A percentile compares a stretch with the other conserved stretches of the same genome.
phyloP scores from a whole-genome alignment of 306 rosid species.

The Fragaria iinumae region DNA sequence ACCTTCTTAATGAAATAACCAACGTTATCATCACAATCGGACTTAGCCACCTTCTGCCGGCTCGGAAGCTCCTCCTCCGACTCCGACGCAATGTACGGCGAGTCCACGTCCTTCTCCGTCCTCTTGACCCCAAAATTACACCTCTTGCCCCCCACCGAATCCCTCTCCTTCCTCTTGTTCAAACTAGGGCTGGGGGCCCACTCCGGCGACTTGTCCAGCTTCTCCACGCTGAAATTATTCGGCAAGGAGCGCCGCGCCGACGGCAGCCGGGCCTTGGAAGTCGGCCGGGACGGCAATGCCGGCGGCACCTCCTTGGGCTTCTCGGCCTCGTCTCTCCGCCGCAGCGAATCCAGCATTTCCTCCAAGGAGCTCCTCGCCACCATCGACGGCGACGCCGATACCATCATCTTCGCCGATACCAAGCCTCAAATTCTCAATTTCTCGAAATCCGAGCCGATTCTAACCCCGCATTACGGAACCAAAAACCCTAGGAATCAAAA shows the following conservation, averaged over 20 bases:
- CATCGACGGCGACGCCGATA: slow-evolving; percentile 57
- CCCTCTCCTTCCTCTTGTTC: slow-evolving; percentile 45
- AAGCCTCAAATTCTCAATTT: slow-evolving; percentile 27
- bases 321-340: slow-evolving; percentile 67
- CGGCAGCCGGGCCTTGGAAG: slow-evolving; percentile 70
- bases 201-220: slow-evolving; percentile 27
- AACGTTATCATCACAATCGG: slow-evolving; percentile 59
- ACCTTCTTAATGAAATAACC: slow-evolving; percentile 88
- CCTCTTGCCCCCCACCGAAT: slow-evolving; percentile 38
- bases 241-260: slow-evolving; percentile 71
- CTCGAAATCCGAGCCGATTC: background rate
- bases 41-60: slow-evolving; percentile 26
- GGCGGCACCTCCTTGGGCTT: slow-evolving; percentile 88
- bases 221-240: slow-evolving; percentile 44
- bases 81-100: slow-evolving; percentile 57
- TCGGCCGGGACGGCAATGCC: slow-evolving; percentile 90
- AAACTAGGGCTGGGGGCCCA: slow-evolving; percentile 26
- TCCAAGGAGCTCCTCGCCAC: slow-evolving; percentile 83
- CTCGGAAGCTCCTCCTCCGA: slow-evolving; percentile 43
- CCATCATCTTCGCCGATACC: slow-evolving; percentile 45
- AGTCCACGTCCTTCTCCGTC: slow-evolving; percentile 48
- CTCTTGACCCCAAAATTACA: slow-evolving; percentile 64
- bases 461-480: slow-evolving; percentile 20
- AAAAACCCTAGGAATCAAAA: slow-evolving; percentile 33
- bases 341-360: slow-evolving; percentile 93